phyloP scores from a whole-genome alignment of 164 flowering plant genomes.

The Tinospora cordifolia region DNA sequence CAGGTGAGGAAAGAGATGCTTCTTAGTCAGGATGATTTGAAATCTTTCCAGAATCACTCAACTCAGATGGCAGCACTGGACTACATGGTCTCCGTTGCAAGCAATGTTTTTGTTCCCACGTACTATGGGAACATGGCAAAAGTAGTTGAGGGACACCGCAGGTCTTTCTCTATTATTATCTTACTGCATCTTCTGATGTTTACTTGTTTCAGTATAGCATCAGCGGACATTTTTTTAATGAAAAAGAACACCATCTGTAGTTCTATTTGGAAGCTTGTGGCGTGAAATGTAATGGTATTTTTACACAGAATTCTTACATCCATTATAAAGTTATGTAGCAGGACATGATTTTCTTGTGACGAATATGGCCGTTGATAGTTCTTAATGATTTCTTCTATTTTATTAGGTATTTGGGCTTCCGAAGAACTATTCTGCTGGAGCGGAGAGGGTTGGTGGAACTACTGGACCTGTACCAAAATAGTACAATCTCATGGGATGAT shows the following conservation, averaged over 20 bases:
- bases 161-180: constrained; percentile 30
- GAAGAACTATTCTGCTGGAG: constrained; percentile 62
- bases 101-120: constrained; percentile 89
- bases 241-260: background rate
- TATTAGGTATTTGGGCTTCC: constrained; percentile 65
- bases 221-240: too few species aligned
- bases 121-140: constrained; percentile 98
- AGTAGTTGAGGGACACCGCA: constrained; percentile 98
- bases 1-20: constrained; percentile 90
- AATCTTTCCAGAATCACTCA: constrained; percentile 80
- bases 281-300: background rate
- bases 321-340: background rate
- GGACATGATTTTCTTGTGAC: background rate
- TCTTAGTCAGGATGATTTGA: constrained; percentile 59
- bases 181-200: background rate
- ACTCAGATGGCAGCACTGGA: constrained; percentile 97
- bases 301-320: background rate
- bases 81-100: constrained; percentile 85
- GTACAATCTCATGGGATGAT: constrained; percentile 57
- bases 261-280: background rate
- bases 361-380: background rate
- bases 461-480: constrained; percentile 35
- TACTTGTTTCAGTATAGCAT: background rate
- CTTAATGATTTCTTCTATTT: background rate
- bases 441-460: constrained; percentile 61